Evolutionary conservation across 108 stramenopile species (phyloP), one percentile per base, ranked within the genome.

Genomic region (Cyclotella atomus): DNA sequence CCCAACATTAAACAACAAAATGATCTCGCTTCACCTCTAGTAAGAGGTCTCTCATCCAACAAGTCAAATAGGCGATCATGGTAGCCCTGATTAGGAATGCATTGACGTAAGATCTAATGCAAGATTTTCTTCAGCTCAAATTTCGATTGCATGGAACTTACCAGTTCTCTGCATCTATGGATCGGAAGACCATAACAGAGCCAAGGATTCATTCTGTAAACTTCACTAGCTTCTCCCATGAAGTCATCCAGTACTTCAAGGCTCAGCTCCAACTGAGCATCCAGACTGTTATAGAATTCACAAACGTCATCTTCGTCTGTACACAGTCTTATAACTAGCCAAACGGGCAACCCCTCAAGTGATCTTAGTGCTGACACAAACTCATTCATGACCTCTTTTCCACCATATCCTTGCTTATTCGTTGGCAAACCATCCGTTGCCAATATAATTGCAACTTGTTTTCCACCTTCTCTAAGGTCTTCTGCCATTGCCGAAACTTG

Each of bases 161-260:
- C 56, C 32, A 89, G 52, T 57, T 95, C 94, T 32, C 94, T 75
- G 25, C 83, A 65, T 25, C 84, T 46, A 65, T 95, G 94, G 16
- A 95, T 56, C 0, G 87, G 71, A 45, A 90, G 38, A 0, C 73
- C 81, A 73, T 95, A 95, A 27, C 73, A 84, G 3, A 95, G 57
- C 90, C 90, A 95, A 9, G 84, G 84, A 65, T 95, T 91, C 12
- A 85, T 69, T 23, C 59, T 53, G 60, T 77, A 68, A 3, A 95
- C 90, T 59, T 95, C 90, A 8, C 50, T 25, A 3, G 94, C 94
- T 77, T 95, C 94, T 9, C 79, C 88, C n/a, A 45, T 30, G 44
- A 88, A 80, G 56, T 95, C 91, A 63, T 95, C 94, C 0, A 95
- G 36, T 1, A 95, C 91, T 59, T 95, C 94, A 35, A 95, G 59